Evolutionary conservation across 2,329 filamentous ascomycete genomes (phyloP), one percentile per base, ranked within the genome.

Genomic region (Hypoxylon sp.): DNA sequence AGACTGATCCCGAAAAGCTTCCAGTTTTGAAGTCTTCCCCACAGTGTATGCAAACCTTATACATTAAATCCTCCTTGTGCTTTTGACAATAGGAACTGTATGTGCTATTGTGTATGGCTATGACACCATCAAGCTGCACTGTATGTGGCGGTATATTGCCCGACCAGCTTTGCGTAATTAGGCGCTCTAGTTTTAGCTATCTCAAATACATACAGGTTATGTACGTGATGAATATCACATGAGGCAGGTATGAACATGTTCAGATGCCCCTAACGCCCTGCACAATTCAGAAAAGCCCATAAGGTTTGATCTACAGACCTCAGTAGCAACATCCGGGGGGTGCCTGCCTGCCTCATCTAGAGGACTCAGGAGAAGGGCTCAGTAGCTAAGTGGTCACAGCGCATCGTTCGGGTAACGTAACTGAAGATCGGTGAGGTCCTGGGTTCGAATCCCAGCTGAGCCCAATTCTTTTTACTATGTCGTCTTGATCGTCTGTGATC

Each of bases 381-480:
- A 44, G 39, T 44, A 44, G 39, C 39, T 44, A 44, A 44, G 39
- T 44, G 39, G 39, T 44, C 17, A 44, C 39, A 44, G 39, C 39
- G 39, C 39, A 44, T 44, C 39, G 39, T 44, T 44, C 39, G 17
- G 17, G 39, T 19, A 11, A 21, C 4, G 5, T 21, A 44, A 21
- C 19, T 21, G 39, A 44, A 44, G 39, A 44, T 44, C 39, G 39
- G 17, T 44, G 39, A 44, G 39, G 17, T 44, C 39, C 39, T 44
- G 39, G 39, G 39, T 44, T 44, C 39, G 39, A 44, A 44, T 44
- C 39, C 39, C 39, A 44, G 39, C 39, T 44, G 39, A 21, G 39
- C 17, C 39, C 39, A 4, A 10, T 44, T 44, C 15, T 21, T 44
- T 44, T 44, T 42, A n/a, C 13, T 37, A n/a, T n/a, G 2, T 3